A percentile compares a stretch with the other conserved stretches of the same genome.
Evolutionary conservation across 2,329 filamentous ascomycete genomes (phyloP).

Genomic region (Exserohilum rostratum): DNA sequence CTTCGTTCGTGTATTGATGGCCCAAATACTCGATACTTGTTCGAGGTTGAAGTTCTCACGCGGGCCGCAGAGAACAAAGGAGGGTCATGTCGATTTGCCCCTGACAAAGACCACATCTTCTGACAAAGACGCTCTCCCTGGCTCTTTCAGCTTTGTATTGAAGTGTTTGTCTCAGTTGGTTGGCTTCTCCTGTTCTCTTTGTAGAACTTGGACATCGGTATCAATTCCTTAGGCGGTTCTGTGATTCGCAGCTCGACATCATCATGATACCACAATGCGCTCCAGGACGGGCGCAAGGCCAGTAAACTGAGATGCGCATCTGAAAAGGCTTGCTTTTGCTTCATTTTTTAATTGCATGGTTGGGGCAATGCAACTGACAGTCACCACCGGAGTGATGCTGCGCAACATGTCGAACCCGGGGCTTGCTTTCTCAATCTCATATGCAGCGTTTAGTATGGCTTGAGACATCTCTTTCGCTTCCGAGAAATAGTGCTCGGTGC

Average conservation of each 20-base stretch:
- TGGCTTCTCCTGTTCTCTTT: not conserved
- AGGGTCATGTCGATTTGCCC: not conserved
- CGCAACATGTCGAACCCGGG: slow-evolving; percentile 1
- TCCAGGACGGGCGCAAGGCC: not conserved
- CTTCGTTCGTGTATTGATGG: not conserved
- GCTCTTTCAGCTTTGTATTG: no score
- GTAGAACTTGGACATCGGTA: not conserved
- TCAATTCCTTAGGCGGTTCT: not conserved
- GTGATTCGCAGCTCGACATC: not conserved
- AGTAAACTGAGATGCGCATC: slow-evolving; percentile 31
- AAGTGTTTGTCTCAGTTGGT: not conserved
- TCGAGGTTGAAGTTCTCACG: no score
- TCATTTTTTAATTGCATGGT: slow-evolving; percentile 13
- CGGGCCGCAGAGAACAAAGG: not conserved
- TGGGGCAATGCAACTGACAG: slow-evolving; percentile 30
- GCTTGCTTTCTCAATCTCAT: not conserved
- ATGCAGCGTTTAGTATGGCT: not conserved
- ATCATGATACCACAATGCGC: no score
- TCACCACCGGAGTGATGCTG: slow-evolving; percentile 26
- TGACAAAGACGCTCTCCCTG: not conserved
- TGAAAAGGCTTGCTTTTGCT: slow-evolving; percentile 29
- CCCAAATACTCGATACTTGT: not conserved
- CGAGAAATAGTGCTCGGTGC: not conserved
- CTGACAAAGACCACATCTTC: not conserved
- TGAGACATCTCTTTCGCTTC: not conserved